These are phyloP conservation scores for Amanita muscaria DNA, from an alignment of 768 basidiomycete genomes.

Conservation along the genomic window DNA sequence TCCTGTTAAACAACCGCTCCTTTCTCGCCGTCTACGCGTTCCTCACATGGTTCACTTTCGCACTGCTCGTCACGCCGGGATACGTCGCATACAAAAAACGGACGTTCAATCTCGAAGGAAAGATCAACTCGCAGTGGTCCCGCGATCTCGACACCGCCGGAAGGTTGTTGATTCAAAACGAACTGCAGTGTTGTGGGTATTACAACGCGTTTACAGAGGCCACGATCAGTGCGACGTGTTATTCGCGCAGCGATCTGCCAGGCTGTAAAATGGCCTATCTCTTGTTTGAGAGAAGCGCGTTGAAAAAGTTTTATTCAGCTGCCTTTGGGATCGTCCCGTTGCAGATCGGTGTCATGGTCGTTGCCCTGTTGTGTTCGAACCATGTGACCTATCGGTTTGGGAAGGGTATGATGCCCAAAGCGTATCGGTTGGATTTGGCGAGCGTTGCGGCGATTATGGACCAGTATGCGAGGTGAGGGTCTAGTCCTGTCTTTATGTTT, in stretches of 20 bases:
- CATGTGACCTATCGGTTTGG: constrained; percentile 84
- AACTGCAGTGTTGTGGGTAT: constrained; percentile 74
- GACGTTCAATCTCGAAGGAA: constrained; percentile 75
- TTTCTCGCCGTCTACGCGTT: constrained; percentile 78
- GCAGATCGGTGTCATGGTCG: constrained; percentile 56
- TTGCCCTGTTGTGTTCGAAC: constrained; percentile 64
- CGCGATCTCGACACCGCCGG: constrained; percentile 47
- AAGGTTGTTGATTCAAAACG: constrained; percentile 62
- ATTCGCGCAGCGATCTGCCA: constrained; percentile 58
- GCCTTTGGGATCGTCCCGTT: constrained; percentile 61
- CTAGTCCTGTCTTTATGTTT: constrained; percentile 14
- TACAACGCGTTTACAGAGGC: constrained; percentile 76
- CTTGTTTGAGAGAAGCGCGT: constrained; percentile 43
- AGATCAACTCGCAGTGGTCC: constrained; percentile 74
- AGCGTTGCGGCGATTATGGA: constrained; percentile 83
- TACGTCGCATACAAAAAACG: constrained; percentile 71
- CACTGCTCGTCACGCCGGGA: constrained; percentile 62
- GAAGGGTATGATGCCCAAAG: constrained; percentile 83
- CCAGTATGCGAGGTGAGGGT: constrained; percentile 73
- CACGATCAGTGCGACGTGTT: constrained; percentile 66
- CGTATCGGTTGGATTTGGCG: constrained; percentile 63
- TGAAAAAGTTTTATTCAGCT: constrained; percentile 56
- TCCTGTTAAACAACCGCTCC: constrained; percentile 75
- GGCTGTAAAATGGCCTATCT: constrained; percentile 68
- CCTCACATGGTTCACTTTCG: constrained; percentile 67